Conservation (phyloP, 192 early-diverging fungal genomes). For the Pilobolus umbonatus region DNA sequence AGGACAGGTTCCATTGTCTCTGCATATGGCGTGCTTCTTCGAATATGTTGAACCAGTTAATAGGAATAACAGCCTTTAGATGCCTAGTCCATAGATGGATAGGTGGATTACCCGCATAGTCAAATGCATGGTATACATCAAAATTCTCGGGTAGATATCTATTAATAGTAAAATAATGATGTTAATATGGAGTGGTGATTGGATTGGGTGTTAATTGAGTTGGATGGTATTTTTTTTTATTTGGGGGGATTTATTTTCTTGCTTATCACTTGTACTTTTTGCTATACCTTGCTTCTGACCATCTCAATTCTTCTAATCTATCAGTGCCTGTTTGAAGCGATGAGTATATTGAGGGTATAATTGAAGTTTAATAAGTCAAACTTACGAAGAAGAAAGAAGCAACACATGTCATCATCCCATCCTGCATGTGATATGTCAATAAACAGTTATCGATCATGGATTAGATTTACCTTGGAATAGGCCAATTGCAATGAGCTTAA, state of each 20-base stretch:
- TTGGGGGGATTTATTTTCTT: not conserved
- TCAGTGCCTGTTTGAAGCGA: slow-evolving; percentile 19
- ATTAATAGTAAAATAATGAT: not conserved
- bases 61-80: slow-evolving; percentile 23
- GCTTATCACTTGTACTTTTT: too few relatives aligned
- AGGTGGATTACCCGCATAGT: slow-evolving; percentile 30
- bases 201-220: not conserved
- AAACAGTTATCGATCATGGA: not conserved
- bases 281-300: slow-evolving; percentile 28
- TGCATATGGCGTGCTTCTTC: slow-evolving; percentile 36
- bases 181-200: not conserved
- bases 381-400: slow-evolving; percentile 34
- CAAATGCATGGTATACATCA: slow-evolving; percentile 31
- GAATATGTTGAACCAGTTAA: slow-evolving; percentile 35
- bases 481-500: slow-evolving; percentile 24
- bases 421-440: slow-evolving; percentile 8
- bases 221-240: not conserved
- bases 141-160: slow-evolving; percentile 35
- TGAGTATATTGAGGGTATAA: too few relatives aligned
- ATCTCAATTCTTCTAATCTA: slow-evolving; percentile 21
- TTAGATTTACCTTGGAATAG: slow-evolving; percentile 31
- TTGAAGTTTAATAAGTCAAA: not conserved
- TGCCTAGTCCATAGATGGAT: slow-evolving; percentile 29
- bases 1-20: slow-evolving; percentile 16
- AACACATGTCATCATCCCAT: slow-evolving; percentile 42